Conservation (phyloP, 2,329 filamentous ascomycete genomes). For the Aspergillus bombycis region DNA sequence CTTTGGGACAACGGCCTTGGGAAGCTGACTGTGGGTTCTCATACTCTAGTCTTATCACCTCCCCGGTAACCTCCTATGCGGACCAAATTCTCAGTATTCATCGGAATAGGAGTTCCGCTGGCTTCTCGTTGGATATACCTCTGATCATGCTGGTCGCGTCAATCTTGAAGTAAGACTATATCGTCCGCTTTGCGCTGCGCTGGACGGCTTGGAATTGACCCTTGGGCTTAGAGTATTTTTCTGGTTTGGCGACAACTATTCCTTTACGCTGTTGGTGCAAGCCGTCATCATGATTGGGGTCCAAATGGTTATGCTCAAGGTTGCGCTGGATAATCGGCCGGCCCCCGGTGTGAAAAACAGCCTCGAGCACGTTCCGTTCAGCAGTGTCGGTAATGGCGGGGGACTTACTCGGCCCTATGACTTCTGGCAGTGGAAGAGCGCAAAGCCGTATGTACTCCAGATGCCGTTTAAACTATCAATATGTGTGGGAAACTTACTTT, state of each 20-base stretch:
- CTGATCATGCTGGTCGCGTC: constrained; percentile 69
- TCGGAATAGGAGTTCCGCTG: constrained; percentile 60
- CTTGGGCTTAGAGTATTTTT: constrained; percentile 58
- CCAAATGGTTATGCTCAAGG: constrained; percentile 62
- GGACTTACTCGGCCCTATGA: constrained; percentile 56
- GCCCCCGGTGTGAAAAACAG: constrained; percentile 42
- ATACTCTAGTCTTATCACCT: constrained; percentile 57
- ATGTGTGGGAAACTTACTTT: constrained; percentile 14
- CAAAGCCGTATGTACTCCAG: constrained; percentile 51
- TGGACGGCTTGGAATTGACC: constrained; percentile 6
- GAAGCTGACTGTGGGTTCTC: constrained; percentile 15
- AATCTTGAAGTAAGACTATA: constrained; percentile 58
- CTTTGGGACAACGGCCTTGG: not conserved
- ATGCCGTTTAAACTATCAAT: not conserved
- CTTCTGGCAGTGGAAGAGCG: constrained; percentile 66
- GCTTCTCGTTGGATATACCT: constrained; percentile 69
- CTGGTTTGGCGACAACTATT: constrained; percentile 67
- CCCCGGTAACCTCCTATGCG: constrained; percentile 66
- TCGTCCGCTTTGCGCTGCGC: not conserved
- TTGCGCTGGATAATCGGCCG: constrained; percentile 61
- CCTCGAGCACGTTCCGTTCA: constrained; percentile 48
- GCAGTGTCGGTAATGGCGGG: constrained; percentile 26
- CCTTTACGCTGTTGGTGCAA: constrained; percentile 61
- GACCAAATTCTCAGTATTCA: constrained; percentile 70
- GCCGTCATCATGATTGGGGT: constrained; percentile 63